Evolutionary conservation across 1,139 yeast species (phyloP), one percentile per base, ranked within the genome.

Genomic region (Sugiyamaella paludigena): DNA sequence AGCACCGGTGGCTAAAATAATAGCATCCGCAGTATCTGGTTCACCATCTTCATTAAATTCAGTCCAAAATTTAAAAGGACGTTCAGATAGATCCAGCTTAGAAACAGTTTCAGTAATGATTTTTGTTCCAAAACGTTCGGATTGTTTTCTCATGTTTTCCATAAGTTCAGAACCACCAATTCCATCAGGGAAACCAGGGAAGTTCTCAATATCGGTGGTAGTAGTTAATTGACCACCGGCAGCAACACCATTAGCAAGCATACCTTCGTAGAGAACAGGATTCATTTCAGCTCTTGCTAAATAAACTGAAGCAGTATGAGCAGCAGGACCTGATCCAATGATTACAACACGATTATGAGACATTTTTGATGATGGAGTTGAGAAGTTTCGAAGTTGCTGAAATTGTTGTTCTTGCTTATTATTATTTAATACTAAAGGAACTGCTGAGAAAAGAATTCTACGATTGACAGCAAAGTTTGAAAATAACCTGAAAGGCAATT

Each of bases 201-300:
- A 92, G 76, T 92, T 92, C 72, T 92, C 98, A 47, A 69, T 64
- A 27, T 92, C 98, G 13, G 98, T 92, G 56, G 98, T 92, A 58
- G 98, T 92, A 58, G 98, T 92, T 63, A 92, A 79, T 74, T 92
- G 98, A 55, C 98, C 98, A 61, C 98, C 98, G 29, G 98, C 97
- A 45, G 98, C 98, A 60, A 91, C 81, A 57, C 98, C 98, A 70
- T 92, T 92, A 57, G 98, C 98, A 68, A 92, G 67, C 84, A 92
- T 77, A 62, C 98, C 98, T 74, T 92, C 98, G 72, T 87, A 92
- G 61, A 92, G 71, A 34, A 88, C 84, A 33, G 98, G 97, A 72
- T 86, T 84, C 67, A 89, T 82, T 75, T 92, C 98, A 35, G 98
- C 98, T 71, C 98, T 83, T 30, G 98, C 84, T 53, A 92, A 77